These are phyloP conservation scores for Fusarium beomiforme DNA, from an alignment of 2,329 filamentous ascomycete genomes.

Conservation along the genomic window DNA sequence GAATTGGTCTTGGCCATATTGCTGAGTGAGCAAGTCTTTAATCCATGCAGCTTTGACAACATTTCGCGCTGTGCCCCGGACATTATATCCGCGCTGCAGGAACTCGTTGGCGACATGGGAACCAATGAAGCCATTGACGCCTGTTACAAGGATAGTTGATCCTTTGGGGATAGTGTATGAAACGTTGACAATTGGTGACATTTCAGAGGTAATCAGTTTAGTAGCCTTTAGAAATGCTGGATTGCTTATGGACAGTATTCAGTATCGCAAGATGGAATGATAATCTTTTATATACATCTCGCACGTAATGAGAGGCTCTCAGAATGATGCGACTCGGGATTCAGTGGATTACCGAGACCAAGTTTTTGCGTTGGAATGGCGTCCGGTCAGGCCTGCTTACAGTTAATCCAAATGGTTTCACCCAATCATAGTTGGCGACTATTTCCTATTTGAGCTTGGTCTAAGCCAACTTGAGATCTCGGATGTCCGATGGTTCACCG, in stretches of 20 bases:
- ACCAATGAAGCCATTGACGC: background rate
- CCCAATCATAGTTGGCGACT: accelerated
- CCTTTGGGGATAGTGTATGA: background rate
- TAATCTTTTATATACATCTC: accelerated
- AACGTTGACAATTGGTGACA: background rate
- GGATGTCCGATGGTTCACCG: background rate
- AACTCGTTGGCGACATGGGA: background rate
- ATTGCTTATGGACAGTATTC: too few relatives aligned
- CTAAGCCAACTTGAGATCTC: background rate
- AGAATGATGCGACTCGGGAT: background rate
- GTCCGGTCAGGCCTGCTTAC: background rate
- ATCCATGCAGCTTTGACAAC: background rate
- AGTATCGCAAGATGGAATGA: too few relatives aligned
- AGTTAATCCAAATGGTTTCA: accelerated
- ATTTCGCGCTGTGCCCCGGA: background rate
- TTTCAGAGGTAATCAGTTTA: background rate
- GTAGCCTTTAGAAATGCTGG: too few relatives aligned
- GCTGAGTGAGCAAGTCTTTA: background rate
- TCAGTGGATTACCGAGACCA: background rate
- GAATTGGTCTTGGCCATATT: background rate
- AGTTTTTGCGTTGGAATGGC: background rate
- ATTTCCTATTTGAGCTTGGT: background rate
- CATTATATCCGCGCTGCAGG: background rate
- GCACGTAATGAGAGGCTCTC: background rate
- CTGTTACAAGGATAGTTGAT: background rate